Percentiles rank a stretch among this genome's conserved stretches.
Conservation (phyloP, 176 grass and related monocot genomes). For the Carex scoparia region DNA sequence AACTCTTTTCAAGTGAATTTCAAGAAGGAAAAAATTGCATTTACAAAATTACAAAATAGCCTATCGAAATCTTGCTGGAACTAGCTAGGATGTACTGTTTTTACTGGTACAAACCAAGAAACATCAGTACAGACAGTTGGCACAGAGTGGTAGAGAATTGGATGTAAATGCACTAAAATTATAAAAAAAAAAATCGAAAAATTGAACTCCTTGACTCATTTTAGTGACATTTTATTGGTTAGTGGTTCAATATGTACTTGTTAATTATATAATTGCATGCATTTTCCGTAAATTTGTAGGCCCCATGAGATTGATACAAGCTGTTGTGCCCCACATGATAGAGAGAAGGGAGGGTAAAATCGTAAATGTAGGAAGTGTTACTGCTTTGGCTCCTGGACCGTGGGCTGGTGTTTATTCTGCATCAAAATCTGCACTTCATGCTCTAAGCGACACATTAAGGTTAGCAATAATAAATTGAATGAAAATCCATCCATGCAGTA, state of each 20-base stretch:
- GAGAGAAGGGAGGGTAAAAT: slow-evolving; percentile 66
- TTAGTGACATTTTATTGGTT: neutral
- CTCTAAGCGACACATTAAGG: slow-evolving; percentile 79
- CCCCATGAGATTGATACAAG: slow-evolving; percentile 82
- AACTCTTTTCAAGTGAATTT: too few species aligned
- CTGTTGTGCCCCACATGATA: slow-evolving; percentile 84
- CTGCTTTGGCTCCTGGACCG: slow-evolving; percentile 79
- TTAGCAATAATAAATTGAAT: slow-evolving; percentile 11
- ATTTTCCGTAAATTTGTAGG: slow-evolving; percentile 30
- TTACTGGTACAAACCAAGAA: too few species aligned
- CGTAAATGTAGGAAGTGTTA: slow-evolving; percentile 81
- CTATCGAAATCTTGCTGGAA: too few species aligned
- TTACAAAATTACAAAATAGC: too few species aligned
- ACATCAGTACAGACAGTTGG: too few species aligned
- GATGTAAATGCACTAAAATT: too few species aligned
- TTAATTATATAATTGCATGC: neutral
- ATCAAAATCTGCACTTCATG: slow-evolving; percentile 89
- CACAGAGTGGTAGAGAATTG: too few species aligned
- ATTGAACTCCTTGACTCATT: too few species aligned
- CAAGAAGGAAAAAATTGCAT: too few species aligned
- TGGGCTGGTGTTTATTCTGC: slow-evolving; percentile 94
- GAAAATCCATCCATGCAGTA: too few species aligned
- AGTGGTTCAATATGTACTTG: neutral
- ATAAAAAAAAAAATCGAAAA: too few species aligned
- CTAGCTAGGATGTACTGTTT: too few species aligned